A percentile compares a stretch with the other conserved stretches of the same genome.
Evolutionary conservation across 805 yeast genomes (phyloP).

Genomic region (Ogataea trehalophila): DNA sequence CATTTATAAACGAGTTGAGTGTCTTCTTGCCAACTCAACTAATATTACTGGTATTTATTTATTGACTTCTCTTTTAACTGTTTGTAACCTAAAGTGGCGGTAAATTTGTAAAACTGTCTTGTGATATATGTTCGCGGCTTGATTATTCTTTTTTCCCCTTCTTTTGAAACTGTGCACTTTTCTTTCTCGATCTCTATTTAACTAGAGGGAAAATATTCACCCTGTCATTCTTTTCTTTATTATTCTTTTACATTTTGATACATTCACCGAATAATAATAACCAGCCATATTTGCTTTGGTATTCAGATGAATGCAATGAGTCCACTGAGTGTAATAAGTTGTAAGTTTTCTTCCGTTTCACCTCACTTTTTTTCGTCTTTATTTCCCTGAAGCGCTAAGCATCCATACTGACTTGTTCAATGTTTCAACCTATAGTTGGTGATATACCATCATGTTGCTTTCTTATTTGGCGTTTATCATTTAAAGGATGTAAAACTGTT

Average conservation of each 20-base stretch:
- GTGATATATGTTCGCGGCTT: background rate
- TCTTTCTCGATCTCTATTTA: too few species aligned
- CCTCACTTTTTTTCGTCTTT: background rate
- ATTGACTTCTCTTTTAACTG: too few species aligned
- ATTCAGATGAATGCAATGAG: background rate
- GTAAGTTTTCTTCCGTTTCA: background rate
- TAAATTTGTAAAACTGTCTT: background rate
- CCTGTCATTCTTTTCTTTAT: too few species aligned
- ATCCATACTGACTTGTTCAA: background rate
- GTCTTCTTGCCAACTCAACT: too few species aligned
- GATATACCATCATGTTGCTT: constrained; percentile 27
- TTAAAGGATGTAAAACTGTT: constrained; percentile 10
- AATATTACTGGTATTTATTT: too few species aligned
- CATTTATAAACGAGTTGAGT: background rate
- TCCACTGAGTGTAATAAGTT: background rate
- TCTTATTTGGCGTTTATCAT: constrained; percentile 27
- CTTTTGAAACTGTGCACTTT: too few species aligned
- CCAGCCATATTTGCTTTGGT: background rate
- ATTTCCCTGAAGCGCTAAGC: background rate
- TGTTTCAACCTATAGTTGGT: constrained; percentile 19
- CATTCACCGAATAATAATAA: too few species aligned
- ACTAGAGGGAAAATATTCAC: too few species aligned
- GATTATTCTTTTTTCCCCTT: background rate
- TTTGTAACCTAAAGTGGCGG: too few species aligned
- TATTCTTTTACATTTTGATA: too few species aligned